phyloP scores from a whole-genome alignment of 2,329 filamentous ascomycete species.

The Chalaropsis ovoidea region DNA sequence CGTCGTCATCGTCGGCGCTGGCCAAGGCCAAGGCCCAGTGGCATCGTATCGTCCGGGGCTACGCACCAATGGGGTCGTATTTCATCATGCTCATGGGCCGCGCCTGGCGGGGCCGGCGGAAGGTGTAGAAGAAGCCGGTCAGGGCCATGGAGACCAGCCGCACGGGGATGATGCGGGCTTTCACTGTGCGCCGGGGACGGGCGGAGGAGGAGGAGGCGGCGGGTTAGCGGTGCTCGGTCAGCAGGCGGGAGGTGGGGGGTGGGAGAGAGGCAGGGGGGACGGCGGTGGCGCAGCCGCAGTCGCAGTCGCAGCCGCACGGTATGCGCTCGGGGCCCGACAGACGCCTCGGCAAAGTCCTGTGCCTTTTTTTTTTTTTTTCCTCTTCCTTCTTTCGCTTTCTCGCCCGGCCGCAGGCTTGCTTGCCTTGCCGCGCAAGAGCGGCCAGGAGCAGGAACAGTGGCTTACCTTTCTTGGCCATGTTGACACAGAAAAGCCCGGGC shows the following conservation, averaged over 20 bases:
- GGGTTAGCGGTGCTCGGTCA: background rate
- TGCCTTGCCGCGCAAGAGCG: background rate
- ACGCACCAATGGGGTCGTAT: slow-evolving; percentile 86
- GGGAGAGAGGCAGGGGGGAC: background rate
- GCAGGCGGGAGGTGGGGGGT: background rate
- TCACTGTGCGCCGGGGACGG: slow-evolving; percentile 44
- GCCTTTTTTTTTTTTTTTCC: too few relatives aligned
- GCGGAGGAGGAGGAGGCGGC: too few relatives aligned
- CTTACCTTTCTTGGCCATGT: slow-evolving; percentile 35
- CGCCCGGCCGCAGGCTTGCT: too few relatives aligned
- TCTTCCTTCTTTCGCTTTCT: too few relatives aligned
- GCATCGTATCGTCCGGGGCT: background rate
- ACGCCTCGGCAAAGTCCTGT: too few relatives aligned
- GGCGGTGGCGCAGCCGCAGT: too few relatives aligned
- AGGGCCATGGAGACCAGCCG: slow-evolving; percentile 96
- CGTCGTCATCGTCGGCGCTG: background rate
- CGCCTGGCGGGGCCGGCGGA: slow-evolving; percentile 69
- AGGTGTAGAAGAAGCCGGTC: slow-evolving; percentile 94
- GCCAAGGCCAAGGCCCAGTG: background rate
- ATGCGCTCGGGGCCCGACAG: too few relatives aligned
- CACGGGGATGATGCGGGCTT: slow-evolving; percentile 85
- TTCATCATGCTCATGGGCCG: slow-evolving; percentile 93
- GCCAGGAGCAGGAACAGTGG: background rate
- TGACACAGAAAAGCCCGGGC: slow-evolving; percentile 3
- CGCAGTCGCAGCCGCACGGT: too few relatives aligned